Evolutionary conservation across 495 filamentous ascomycete genomes (phyloP).

Genomic region (Pseudomonodictys pantanalensis): DNA sequence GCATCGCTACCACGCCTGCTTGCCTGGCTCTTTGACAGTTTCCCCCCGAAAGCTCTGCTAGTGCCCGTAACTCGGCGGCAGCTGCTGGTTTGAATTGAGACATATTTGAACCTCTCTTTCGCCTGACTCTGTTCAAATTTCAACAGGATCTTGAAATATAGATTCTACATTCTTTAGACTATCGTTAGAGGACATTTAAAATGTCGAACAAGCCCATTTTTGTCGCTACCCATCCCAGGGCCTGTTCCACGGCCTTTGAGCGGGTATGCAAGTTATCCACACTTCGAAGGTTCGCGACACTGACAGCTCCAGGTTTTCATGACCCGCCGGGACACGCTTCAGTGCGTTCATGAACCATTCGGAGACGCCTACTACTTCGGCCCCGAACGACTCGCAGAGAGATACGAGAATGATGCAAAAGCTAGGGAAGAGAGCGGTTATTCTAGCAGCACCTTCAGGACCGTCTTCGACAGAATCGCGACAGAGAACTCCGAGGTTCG

Average conservation of each 20-base stretch:
- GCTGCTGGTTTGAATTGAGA: slow-evolving; percentile 10
- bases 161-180: slow-evolving; percentile 5
- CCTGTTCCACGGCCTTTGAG: slow-evolving; percentile 95
- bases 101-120: slow-evolving; percentile 2
- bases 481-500: slow-evolving; percentile 64
- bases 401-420: slow-evolving; percentile 72
- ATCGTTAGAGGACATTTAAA: slow-evolving; percentile 11
- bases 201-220: slow-evolving; percentile 85
- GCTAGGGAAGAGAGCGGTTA: slow-evolving; percentile 72
- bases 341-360: slow-evolving; percentile 91
- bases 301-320: slow-evolving; percentile 74
- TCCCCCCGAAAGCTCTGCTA: not conserved
- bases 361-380: slow-evolving; percentile 96
- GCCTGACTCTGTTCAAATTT: not conserved
- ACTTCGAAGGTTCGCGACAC: not conserved
- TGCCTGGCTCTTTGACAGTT: not conserved
- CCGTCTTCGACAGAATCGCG: slow-evolving; percentile 70
- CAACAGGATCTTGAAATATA: slow-evolving; percentile 28
- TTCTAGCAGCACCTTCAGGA: slow-evolving; percentile 67
- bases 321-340: slow-evolving; percentile 75
- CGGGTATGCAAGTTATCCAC: slow-evolving; percentile 54
- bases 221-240: slow-evolving; percentile 86
- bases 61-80: slow-evolving; percentile 6
- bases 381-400: slow-evolving; percentile 73
- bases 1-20: not conserved